phyloP scores from a whole-genome alignment of 2,329 filamentous ascomycete genomes.

The Xylaria digitata region DNA sequence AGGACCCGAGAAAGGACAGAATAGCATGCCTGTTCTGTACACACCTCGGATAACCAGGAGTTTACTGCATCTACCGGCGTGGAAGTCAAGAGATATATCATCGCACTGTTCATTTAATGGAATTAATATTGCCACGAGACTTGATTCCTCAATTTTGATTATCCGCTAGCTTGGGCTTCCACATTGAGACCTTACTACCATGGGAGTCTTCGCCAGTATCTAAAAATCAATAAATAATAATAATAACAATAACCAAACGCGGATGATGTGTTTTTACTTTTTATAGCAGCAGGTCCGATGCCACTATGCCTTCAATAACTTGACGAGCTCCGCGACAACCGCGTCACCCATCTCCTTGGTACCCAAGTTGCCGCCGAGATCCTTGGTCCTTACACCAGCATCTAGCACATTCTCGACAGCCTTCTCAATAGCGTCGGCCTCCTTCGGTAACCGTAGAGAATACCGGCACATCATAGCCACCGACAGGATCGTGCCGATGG shows the following conservation, averaged over 20 bases:
- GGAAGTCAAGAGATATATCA: not conserved
- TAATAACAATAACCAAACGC: not conserved
- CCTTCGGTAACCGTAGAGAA: conserved; percentile 81
- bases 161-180: not conserved
- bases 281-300: not conserved
- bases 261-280: not conserved
- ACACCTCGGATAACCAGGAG: too few relatives aligned
- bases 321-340: conserved; percentile 77
- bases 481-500: conserved; percentile 89
- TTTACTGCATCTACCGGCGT: not conserved
- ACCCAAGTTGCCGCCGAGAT: conserved; percentile 81
- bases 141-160: conserved; percentile 1
- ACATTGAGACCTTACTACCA: not conserved
- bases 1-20: not conserved
- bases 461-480: conserved; percentile 97
- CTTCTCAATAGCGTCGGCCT: conserved; percentile 82
- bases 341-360: conserved; percentile 85
- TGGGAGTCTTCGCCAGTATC: not conserved
- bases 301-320: conserved; percentile 66
- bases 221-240: not conserved
- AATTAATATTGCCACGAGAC: not conserved
- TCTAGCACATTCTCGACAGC: conserved; percentile 86
- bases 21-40: not conserved
- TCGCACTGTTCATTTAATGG: not conserved
- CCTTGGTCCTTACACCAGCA: conserved; percentile 79